Evolutionary conservation across 805 yeast species (phyloP).

Genomic region (Pichia californica): DNA sequence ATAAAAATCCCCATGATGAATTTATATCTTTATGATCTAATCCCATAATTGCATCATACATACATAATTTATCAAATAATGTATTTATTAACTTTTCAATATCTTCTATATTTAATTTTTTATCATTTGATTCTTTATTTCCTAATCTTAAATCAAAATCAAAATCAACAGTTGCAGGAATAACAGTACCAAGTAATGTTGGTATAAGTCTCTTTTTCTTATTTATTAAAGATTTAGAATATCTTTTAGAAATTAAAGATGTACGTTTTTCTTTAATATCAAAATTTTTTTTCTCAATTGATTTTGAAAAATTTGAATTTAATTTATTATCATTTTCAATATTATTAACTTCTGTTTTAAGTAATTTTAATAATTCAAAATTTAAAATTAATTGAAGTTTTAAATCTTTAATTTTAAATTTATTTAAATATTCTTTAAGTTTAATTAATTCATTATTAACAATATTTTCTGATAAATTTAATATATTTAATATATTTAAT

Average conservation of each 20-base stretch:
- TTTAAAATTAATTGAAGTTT: slow-evolving; percentile 25
- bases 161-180: slow-evolving; percentile 19
- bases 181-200: slow-evolving; percentile 27
- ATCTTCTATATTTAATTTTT: background rate
- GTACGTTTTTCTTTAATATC: background rate
- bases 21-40: slow-evolving; percentile 19
- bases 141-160: slow-evolving; percentile 23
- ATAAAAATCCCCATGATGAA: slow-evolving; percentile 25
- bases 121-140: background rate
- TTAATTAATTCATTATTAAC: background rate
- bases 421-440: slow-evolving; percentile 7
- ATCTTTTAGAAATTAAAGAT: background rate
- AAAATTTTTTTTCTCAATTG: background rate
- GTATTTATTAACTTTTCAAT: slow-evolving; percentile 12
- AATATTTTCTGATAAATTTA: background rate
- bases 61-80: slow-evolving; percentile 27
- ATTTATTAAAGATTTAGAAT: slow-evolving; percentile 17
- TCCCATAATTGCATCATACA: slow-evolving; percentile 29
- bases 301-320: background rate
- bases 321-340: background rate
- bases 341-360: background rate
- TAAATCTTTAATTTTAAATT: slow-evolving; percentile 23
- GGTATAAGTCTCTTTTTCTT: slow-evolving; percentile 29
- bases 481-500: background rate
- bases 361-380: slow-evolving; percentile 22